Base-by-base conservation (phyloP, 2,329 filamentous ascomycete species). In the Penicillium sp. region DNA sequence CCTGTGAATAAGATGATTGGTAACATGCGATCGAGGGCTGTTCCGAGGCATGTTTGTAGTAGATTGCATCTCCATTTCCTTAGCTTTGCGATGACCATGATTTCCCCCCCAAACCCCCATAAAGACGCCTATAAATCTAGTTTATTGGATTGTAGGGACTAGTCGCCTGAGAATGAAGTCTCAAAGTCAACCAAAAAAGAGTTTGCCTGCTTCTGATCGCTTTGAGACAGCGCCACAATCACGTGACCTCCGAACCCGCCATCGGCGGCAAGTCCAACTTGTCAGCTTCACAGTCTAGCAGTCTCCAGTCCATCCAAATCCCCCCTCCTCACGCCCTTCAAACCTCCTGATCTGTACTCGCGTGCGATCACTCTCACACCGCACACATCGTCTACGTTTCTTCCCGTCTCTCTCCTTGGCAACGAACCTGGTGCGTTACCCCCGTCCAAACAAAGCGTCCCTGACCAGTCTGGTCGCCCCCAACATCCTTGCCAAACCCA, bases 211-310 rank as follows among this genome's bases (percentile, higher is more conserved):
- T 53, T 52, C 43, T 37, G 23, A 23, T 37, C 29, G 51, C 46
- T 51, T 59, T 60, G 58, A 58, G 55, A 56, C 59, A 52, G 53
- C 60, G 62, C 62, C 62, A 63, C 57, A 48, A 18, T 60, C 63
- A 66, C 63, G 63, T 66, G 63, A 64, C 53, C 42, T 0, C 37
- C 50, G 33, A 59, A 56, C 51, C 55, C 61, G 59, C 57, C 60
- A 58, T 59, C 58, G 61, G 60, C 56, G 59, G 61, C 59, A 60
- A 60, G 40, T 55, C 48, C 58, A 54, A 55, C 56, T 58, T 49
- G 62, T 63, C 62, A 60, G 62, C 62, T 58, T 63, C 54, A 57
- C 54, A 57, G 26, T 52, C 37, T 49, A 53, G 27, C 51, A 53
- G 42, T 37, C 55, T 46, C 35, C 54, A 42, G 25, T 42, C 42